Base-by-base conservation (phyloP, 495 filamentous ascomycete genomes). In the Clohesyomyces aquaticus region DNA sequence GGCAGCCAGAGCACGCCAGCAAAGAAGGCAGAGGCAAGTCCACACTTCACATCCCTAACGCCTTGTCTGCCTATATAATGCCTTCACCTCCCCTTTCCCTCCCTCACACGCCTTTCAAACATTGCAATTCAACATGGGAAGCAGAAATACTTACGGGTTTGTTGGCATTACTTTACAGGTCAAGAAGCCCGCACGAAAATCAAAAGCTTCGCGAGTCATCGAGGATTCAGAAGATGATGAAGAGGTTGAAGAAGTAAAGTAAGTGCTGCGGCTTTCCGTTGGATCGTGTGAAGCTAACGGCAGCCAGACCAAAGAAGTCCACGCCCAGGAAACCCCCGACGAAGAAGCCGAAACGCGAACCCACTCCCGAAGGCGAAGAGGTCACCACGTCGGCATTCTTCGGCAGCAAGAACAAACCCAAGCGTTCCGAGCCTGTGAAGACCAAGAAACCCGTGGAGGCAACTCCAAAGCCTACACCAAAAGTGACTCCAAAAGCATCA, bases 341-440 rank as follows among this genome's bases (percentile, higher is more conserved):
- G 4, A 72, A 72, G 69, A 75, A 76, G 68, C 48, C 46, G 43
- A 71, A 72, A 59, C 65, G 68, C 8, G 72, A 71, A 32, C 61
- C 63, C 0, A 61, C 66, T 4, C 70, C 71, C 9, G 61, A 59
- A 46, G 61, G 55, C 27, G 61, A 74, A 59, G 72, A 71, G 19
- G 75, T 70, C 14, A 76, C 74, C 19, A 74, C 74, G 18, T 69
- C 66, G 8, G 72, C 71, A 11, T 78, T 69, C 68, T 78, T 78
- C 47, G 72, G 58, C n/a, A 69, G 66, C 54, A 75, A 75, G 68
- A 72, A 69, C 63, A 75, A 75, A 47, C 74, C 75, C 12, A 77
- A 77, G 59, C 72, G 76, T 29, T 75, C 72, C 21, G 75, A 71
- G 51, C 57, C 63, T 19, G 66, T 72, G 18, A 71, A 63, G 42